These are phyloP conservation scores for Barnettozyma vustinii DNA, from an alignment of 805 yeast genomes.

Conservation along the genomic window DNA sequence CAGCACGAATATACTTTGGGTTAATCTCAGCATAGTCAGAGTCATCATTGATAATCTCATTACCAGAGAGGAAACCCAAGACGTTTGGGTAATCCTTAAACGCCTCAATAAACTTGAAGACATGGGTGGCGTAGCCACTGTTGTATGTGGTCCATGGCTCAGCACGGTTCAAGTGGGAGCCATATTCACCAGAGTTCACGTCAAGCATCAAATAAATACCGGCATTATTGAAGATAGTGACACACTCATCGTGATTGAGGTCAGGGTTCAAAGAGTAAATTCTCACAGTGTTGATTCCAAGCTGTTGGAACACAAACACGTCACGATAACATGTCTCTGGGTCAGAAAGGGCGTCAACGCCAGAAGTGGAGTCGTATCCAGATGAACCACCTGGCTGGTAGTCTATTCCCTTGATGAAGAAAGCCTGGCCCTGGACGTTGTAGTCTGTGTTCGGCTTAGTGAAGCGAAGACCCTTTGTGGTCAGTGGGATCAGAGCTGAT, in stretches of 20 bases:
- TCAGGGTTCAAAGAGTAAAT: slow-evolving; percentile 82
- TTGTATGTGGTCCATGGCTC: slow-evolving; percentile 70
- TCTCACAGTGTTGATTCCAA: slow-evolving; percentile 82
- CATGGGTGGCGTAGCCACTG: slow-evolving; percentile 63
- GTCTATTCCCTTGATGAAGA: slow-evolving; percentile 81
- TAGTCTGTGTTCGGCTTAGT: slow-evolving; percentile 46
- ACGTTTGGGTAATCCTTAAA: slow-evolving; percentile 81
- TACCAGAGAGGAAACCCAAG: slow-evolving; percentile 85
- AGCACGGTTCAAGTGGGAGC: slow-evolving; percentile 67
- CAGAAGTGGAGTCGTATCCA: slow-evolving; percentile 27
- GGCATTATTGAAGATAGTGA: slow-evolving; percentile 82
- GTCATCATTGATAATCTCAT: slow-evolving; percentile 84
- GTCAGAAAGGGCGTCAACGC: slow-evolving; percentile 66
- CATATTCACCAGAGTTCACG: slow-evolving; percentile 67
- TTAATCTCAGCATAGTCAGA: slow-evolving; percentile 50
- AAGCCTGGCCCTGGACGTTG: slow-evolving; percentile 49
- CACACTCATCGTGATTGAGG: slow-evolving; percentile 83
- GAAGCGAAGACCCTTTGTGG: slow-evolving; percentile 51
- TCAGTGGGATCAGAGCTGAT: slow-evolving; percentile 52
- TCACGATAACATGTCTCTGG: slow-evolving; percentile 72
- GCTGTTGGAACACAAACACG: slow-evolving; percentile 66
- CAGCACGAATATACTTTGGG: slow-evolving; percentile 82
- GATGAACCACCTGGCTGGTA: slow-evolving; percentile 95
- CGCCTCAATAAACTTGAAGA: slow-evolving; percentile 78
- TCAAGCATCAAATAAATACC: slow-evolving; percentile 88